These are phyloP conservation scores for Talaromyces sp. DNA, from an alignment of 2,329 filamentous ascomycete genomes.

Conservation along the genomic window DNA sequence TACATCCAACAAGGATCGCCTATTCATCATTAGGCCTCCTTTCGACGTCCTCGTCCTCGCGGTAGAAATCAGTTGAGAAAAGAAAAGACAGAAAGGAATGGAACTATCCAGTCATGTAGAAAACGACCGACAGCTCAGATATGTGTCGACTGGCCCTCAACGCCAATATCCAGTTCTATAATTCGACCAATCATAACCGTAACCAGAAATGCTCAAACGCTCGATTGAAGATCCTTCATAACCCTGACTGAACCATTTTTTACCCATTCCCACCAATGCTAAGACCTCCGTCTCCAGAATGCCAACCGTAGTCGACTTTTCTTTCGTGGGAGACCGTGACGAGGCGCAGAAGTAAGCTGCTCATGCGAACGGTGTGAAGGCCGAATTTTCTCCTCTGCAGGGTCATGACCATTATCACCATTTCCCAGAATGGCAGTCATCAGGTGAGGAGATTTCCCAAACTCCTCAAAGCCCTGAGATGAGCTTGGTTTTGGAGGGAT, in stretches of 20 bases:
- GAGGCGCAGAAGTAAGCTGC: neutral
- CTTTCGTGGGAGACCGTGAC: conserved; percentile 26
- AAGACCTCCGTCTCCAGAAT: conserved; percentile 37
- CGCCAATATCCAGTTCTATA: conserved; percentile 1
- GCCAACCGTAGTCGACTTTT: conserved; percentile 38
- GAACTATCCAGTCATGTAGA: neutral
- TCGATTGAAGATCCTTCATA: neutral
- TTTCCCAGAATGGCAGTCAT: conserved; percentile 20
- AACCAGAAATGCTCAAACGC: conserved; percentile 4
- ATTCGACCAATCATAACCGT: neutral
- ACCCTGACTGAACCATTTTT: neutral
- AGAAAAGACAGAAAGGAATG: neutral
- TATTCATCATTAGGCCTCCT: neutral
- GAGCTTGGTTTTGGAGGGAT: conserved; percentile 17
- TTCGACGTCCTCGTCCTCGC: neutral
- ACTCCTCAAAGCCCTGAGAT: conserved; percentile 20
- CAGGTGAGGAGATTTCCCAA: conserved; percentile 22
- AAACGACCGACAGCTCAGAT: neutral
- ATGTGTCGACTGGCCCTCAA: neutral
- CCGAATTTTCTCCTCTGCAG: conserved; percentile 25
- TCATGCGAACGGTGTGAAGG: conserved; percentile 14
- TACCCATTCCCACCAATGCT: conserved; percentile 22
- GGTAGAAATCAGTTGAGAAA: neutral
- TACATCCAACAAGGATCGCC: neutral
- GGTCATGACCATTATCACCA: conserved; percentile 24